phyloP scores from a whole-genome alignment of 176 grass and related monocot species.

The Areca catechu region DNA sequence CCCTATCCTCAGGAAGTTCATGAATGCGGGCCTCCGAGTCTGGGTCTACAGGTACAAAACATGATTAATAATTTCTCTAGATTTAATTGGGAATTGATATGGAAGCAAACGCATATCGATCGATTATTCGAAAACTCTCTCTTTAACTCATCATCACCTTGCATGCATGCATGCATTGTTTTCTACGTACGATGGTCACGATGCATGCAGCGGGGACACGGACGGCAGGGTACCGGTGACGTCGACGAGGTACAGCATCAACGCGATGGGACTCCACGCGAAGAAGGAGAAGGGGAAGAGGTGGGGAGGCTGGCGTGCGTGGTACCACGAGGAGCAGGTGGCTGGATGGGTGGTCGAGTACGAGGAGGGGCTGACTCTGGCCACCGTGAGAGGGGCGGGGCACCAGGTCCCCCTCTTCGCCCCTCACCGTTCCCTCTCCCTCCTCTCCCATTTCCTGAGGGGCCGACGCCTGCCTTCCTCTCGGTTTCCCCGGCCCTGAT shows the following conservation, averaged over 20 bases:
- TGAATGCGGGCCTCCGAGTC: slow-evolving; percentile 60
- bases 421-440: slow-evolving; percentile 40
- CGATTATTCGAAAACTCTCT: too few relatives aligned
- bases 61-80: too few relatives aligned
- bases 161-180: too few relatives aligned
- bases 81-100: too few relatives aligned
- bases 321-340: slow-evolving; percentile 73
- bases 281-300: slow-evolving; percentile 9
- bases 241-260: slow-evolving; percentile 84
- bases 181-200: background rate
- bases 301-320: slow-evolving; percentile 59
- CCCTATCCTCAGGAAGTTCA: slow-evolving; percentile 72
- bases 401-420: slow-evolving; percentile 87
- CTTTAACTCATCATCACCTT: too few relatives aligned
- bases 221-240: slow-evolving; percentile 78
- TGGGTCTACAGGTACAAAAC: slow-evolving; percentile 76
- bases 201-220: slow-evolving; percentile 96
- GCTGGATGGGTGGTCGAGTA: slow-evolving; percentile 85
- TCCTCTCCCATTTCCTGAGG: slow-evolving; percentile 68
- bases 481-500: background rate
- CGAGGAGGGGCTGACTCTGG: slow-evolving; percentile 59
- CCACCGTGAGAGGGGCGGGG: slow-evolving; percentile 74
- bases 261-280: slow-evolving; percentile 47
- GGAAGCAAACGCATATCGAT: too few relatives aligned
- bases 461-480: slow-evolving; percentile 38